Evolutionary conservation across 208 protist genomes (phyloP), one percentile per base, ranked within the genome.

Genomic region (Leptomonas seymouri): DNA sequence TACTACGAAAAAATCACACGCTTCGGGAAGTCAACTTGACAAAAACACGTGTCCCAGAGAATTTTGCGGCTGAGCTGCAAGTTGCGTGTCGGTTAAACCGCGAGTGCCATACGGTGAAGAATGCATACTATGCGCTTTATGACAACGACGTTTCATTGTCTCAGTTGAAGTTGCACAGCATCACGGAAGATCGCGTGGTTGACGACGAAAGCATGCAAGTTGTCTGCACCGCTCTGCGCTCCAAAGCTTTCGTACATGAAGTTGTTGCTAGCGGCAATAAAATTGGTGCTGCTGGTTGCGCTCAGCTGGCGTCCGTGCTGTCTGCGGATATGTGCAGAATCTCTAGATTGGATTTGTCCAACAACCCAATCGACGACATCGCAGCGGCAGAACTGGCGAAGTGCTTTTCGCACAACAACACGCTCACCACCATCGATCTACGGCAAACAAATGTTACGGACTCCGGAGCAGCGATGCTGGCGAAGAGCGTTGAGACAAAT

Each of bases 11-110:
- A 18, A 97, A 97, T 61, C 53, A 94, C 60, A 21, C 45, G 11
- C 49, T 97, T 2, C 58, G 61, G 15, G 48, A 57, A 15, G 55
- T 96, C 46, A 64, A 64, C n/a, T 56, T 94, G 30, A 57, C 81
- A 27, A 67, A 79, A 55, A 95, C 87, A 39, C 79, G 85, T 28
- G 81, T 95, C 27, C 55, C 74, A 7, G 27, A 61, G 14, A 66
- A 78, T 20, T 64, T 81, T 56, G 63, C 68, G 3, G 62, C 62
- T 20, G 70, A 72, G 45, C 87, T 97, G 36, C 69, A 76, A 45
- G 57, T 71, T 41, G 86, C 86, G 36, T 91, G 85, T 50, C 73
- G 82, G 45, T 58, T 97, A 1, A 97, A 97, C 57, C 83, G 82
- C 20, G 87, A 95, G 44, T 73, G 87, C 31, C 67, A 53, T 25